Conservation (phyloP, 805 yeast genomes). For the Lipomyces spencermartinsiae region DNA sequence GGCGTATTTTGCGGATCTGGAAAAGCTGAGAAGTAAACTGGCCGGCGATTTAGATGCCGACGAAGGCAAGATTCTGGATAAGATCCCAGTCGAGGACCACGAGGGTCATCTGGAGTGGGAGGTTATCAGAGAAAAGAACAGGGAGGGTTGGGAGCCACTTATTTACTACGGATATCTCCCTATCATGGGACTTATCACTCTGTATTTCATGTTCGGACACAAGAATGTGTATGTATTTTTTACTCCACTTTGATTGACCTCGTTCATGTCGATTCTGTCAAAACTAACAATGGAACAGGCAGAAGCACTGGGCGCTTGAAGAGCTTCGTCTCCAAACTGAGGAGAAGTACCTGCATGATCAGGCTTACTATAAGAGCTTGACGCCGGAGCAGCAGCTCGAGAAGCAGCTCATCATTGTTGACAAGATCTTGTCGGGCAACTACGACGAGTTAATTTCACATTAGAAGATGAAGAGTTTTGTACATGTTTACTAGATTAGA, state of each 20-base stretch:
- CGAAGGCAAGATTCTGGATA: slow-evolving; percentile 75
- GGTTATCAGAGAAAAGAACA: slow-evolving; percentile 71
- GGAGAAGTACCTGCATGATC: slow-evolving; percentile 66
- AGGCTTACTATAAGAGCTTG: slow-evolving; percentile 51
- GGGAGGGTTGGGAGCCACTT: slow-evolving; percentile 85
- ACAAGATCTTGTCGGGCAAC: slow-evolving; percentile 82
- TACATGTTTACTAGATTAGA: not conserved
- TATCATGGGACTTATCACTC: slow-evolving; percentile 63
- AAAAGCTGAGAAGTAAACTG: slow-evolving; percentile 6
- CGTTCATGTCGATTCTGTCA: not conserved
- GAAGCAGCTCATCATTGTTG: slow-evolving; percentile 79
- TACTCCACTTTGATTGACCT: not conserved
- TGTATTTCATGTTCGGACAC: slow-evolving; percentile 57
- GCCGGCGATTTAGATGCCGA: slow-evolving; percentile 35
- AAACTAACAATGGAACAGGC: slow-evolving; percentile 25
- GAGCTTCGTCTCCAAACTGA: slow-evolving; percentile 79
- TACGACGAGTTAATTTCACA: slow-evolving; percentile 60
- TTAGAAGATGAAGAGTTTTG: slow-evolving; percentile 7
- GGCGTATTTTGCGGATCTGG: slow-evolving; percentile 2
- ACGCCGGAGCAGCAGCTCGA: slow-evolving; percentile 63
- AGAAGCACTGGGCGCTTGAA: slow-evolving; percentile 80
- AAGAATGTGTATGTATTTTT: slow-evolving; percentile 49
- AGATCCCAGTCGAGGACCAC: slow-evolving; percentile 80
- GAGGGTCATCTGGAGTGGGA: slow-evolving; percentile 83
- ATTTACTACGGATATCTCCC: slow-evolving; percentile 78